Evolutionary conservation across 2,329 filamentous ascomycete species (phyloP), one percentile per base, ranked within the genome.

Genomic region (Phaeosphaeria sp.): DNA sequence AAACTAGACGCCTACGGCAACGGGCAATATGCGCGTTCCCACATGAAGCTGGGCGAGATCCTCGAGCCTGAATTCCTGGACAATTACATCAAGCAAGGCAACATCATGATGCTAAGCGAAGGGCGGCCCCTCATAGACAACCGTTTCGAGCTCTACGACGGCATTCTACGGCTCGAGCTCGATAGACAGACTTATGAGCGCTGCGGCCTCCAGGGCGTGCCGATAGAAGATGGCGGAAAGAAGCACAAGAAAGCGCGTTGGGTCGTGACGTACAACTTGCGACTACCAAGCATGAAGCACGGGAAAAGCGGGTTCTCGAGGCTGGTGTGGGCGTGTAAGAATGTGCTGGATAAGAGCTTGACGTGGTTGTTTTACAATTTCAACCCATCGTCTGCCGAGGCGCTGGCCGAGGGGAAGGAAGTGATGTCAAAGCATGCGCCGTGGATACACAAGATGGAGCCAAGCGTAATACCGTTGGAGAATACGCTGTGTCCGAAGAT

Each of bases 221-320:
- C 90, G 0, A 79, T 87, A 21, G 79, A 82, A 18, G 81, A 83
- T 51, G 83, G 81, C 15, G 87, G 84, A 3, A 81, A 82, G 62
- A 89, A 87, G 66, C 87, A 89, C 66, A 76, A 85, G 47, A 92
- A 90, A 71, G 85, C 88, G 53, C 84, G 91, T 77, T 98, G 90
- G 84, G 91, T 89, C 25, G 85, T 98, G 46, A 87, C 94, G 66
- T 82, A 90, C 50, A 89, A 98, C 58, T 83, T 99, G 25, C 85
- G 89, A 18, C 81, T 84, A 5, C 85, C 88, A 0, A 88, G 88
- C 0, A 97, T 97, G 91, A 75, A 92, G 7, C 89, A 88, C 53
- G 93, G 93, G 3, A 95, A 92, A 74, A 93, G 90, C 63, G 90
- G 88, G 0, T 97, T 96, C 69, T 89, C 93, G 61, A 83, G 92